Conservation (phyloP, 169 alveolate genomes). For the Blepharisma undulans region DNA sequence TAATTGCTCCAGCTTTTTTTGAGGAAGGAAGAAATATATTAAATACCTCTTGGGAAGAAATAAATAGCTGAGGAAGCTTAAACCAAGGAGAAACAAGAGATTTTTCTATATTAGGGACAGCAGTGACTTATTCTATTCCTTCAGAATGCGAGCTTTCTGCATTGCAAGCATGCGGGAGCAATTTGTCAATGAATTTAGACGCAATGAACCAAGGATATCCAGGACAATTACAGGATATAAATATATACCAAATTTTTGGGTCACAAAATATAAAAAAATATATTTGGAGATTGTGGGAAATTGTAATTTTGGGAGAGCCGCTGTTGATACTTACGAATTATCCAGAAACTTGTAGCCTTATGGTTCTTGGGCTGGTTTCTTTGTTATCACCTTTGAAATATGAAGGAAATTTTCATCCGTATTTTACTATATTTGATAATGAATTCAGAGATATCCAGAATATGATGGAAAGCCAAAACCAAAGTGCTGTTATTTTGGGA, state of each 20-base stretch:
- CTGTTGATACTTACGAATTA: not conserved
- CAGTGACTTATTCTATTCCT: conserved; percentile 7
- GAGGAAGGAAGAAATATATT: conserved; percentile 31
- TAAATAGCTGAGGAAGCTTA: conserved; percentile 7
- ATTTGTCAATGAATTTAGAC: not conserved
- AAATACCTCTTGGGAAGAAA: not conserved
- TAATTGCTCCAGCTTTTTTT: conserved; percentile 24
- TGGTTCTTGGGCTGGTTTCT: conserved; percentile 2
- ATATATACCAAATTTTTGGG: conserved; percentile 17
- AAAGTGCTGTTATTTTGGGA: not conserved
- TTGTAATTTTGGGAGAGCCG: not conserved
- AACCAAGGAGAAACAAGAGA: not conserved
- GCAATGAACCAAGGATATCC: conserved; percentile 3
- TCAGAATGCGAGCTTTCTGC: not conserved
- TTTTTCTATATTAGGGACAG: conserved; percentile 24
- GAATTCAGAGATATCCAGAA: conserved; percentile 18
- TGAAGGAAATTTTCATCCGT: conserved; percentile 29
- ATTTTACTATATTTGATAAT: conserved; percentile 36
- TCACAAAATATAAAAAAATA: not conserved
- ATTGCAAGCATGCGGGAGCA: not conserved
- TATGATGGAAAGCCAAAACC: not conserved
- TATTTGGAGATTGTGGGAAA: conserved; percentile 37
- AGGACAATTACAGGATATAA: conserved; percentile 27
- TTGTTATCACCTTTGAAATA: conserved; percentile 5
- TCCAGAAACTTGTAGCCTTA: conserved; percentile 20